Percentiles rank a stretch among this genome's conserved stretches.
phyloP scores from a whole-genome alignment of 495 filamentous ascomycete species.

The Eremomyces bilateralis region DNA sequence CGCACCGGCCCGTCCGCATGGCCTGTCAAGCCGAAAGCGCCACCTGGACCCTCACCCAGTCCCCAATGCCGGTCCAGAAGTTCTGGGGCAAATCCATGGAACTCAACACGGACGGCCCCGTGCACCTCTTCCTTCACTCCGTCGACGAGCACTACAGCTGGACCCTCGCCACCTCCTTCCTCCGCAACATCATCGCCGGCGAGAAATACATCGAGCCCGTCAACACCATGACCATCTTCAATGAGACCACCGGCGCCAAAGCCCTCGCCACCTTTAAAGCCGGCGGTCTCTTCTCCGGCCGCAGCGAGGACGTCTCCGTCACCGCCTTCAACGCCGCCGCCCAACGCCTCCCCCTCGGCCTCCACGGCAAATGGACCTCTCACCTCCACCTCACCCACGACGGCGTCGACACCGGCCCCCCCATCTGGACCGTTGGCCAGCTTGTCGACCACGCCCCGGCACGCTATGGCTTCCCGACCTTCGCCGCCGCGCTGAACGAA shows the following conservation, averaged over 20 bases:
- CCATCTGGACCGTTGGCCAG: constrained; percentile 52
- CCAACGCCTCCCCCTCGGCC: constrained; percentile 32
- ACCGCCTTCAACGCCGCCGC: constrained; percentile 46
- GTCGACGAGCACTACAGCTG: constrained; percentile 42
- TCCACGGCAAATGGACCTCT: constrained; percentile 69
- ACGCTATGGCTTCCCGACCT: constrained; percentile 69
- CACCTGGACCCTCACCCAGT: constrained; percentile 68
- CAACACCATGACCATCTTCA: constrained; percentile 57
- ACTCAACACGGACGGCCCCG: constrained; percentile 73
- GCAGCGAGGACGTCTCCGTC: constrained; percentile 71
- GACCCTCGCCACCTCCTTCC: constrained; percentile 64
- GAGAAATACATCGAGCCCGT: constrained; percentile 97
- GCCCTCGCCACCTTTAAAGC: constrained; percentile 69
- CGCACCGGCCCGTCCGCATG: constrained; percentile 73
- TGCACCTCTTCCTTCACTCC: constrained; percentile 44
- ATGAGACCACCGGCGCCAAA: constrained; percentile 62
- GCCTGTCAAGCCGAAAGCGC: constrained; percentile 79
- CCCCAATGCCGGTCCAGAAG: constrained; percentile 74
- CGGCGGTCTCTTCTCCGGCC: constrained; percentile 89
- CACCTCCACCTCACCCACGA: constrained; percentile 37
- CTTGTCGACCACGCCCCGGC: constrained; percentile 54
- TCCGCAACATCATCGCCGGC: constrained; percentile 90
- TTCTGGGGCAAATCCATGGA: constrained; percentile 98
- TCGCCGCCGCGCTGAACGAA: constrained; percentile 75
- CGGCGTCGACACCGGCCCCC: constrained; percentile 26